These are phyloP conservation scores for Lactuca sativa DNA, from an alignment of 129 eudicot genomes.

Conservation along the genomic window DNA sequence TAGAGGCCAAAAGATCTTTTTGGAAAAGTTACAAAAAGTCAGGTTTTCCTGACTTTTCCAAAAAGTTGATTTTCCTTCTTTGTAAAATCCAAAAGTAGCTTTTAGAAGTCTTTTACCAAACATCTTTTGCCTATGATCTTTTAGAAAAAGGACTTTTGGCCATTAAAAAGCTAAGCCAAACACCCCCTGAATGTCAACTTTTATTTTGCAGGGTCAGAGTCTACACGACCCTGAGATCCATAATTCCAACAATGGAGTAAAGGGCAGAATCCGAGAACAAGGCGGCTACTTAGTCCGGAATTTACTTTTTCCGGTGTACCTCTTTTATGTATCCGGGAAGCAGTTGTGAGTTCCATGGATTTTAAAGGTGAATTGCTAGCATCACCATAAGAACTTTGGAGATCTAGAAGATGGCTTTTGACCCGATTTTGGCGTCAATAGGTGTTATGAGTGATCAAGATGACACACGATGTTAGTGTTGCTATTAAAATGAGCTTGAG, in stretches of 20 bases:
- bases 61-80: too few species aligned
- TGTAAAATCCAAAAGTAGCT: too few species aligned
- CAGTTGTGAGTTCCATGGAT: slow-evolving; percentile 84
- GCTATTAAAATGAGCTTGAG: slow-evolving; percentile 25
- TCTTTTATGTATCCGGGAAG: slow-evolving; percentile 63
- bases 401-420: slow-evolving; percentile 63
- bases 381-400: slow-evolving; percentile 55
- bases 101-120: too few species aligned
- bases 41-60: too few species aligned
- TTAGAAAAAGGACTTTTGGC: too few species aligned
- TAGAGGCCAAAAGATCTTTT: too few species aligned
- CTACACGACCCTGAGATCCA: slow-evolving; percentile 45
- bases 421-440: slow-evolving; percentile 39
- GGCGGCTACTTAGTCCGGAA: slow-evolving; percentile 73
- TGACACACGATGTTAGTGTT: slow-evolving; percentile 27
- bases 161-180: too few species aligned
- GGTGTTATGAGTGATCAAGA: slow-evolving; percentile 57
- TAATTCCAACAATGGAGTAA: slow-evolving; percentile 67
- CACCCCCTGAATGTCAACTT: too few species aligned
- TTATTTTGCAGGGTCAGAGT: too few species aligned
- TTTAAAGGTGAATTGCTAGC: slow-evolving; percentile 65
- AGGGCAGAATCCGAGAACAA: slow-evolving; percentile 77
- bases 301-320: slow-evolving; percentile 55
- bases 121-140: too few species aligned
- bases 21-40: too few species aligned